Evolutionary conservation across 2,329 filamentous ascomycete genomes (phyloP), one percentile per base, ranked within the genome.

Genomic region (Pseudogymnoascus verrucosus): DNA sequence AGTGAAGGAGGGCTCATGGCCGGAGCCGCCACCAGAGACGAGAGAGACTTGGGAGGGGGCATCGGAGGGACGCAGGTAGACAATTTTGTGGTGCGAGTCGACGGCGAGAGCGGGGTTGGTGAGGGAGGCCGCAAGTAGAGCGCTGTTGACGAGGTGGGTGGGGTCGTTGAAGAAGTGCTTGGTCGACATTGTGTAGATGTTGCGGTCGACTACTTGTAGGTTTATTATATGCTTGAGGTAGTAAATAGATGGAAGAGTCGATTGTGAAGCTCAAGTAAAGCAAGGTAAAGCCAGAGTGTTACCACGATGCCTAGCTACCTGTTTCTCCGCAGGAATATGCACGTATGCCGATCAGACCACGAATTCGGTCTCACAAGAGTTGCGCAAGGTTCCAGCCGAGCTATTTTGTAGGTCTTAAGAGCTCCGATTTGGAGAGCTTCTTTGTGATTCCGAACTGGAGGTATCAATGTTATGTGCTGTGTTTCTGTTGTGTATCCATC

Each of bases 81-180:
- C 77, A 70, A 96, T 89, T 76, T 96, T 97, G 79, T 96, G 89
- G 61, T 85, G 79, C 31, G 78, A 76, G 74, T 97, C 92, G 69
- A 95, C 84, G 61, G 89, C 88, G 23, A 96, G 79, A 37, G 89
- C 88, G 7, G 93, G 93, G 75, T 97, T 97, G 61, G 89, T 92
- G 66, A 90, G 79, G 21, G 91, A 93, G 36, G 95, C 81, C 67
- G 89, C 86, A 70, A 86, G 83, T 19, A 97, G 85, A 51, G 93
- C 90, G 44, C 86, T 81, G 73, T 85, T 82, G 74, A 97, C 91
- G 61, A 97, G 85, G 71, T 89, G 83, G 62, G 86, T 85, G 44
- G 92, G 86, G 74, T 96, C 89, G 75, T 91, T 87, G 80, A 96
- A 86, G 80, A 97, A 96, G 78, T 97, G 93, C 80, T 95, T 96